Conservation (phyloP, 139 green algal species). For the Coccomyxa sp. region DNA sequence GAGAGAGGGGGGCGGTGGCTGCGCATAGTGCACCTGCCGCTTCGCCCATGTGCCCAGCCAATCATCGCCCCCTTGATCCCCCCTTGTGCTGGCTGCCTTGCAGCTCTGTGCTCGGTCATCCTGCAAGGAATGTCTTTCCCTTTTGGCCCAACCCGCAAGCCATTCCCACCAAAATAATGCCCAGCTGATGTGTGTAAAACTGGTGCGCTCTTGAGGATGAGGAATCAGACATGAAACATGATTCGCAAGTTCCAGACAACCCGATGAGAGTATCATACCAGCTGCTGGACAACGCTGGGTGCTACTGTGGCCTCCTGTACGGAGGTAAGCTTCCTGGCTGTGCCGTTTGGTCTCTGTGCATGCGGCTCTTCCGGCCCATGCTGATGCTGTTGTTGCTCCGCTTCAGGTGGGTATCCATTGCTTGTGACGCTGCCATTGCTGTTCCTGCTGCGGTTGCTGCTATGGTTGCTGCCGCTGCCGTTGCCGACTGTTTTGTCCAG, state of each 20-base stretch:
- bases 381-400: not conserved
- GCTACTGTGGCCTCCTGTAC: no score
- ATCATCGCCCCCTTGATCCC: not conserved
- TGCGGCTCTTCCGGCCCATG: not conserved
- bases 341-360: no score
- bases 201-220: not conserved
- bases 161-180: not conserved
- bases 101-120: not conserved
- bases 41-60: conserved; percentile 11
- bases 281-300: no score
- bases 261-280: no score
- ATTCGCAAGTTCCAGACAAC: no score
- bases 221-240: not conserved
- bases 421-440: not conserved
- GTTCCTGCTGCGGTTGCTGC: not conserved
- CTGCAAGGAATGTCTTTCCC: not conserved
- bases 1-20: not conserved
- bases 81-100: not conserved
- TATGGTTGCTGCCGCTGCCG: not conserved
- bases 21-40: conserved; percentile 4
- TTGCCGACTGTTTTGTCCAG: not conserved
- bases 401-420: not conserved
- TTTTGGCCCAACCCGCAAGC: not conserved
- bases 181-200: not conserved
- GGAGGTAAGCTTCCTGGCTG: no score